Evolutionary conservation across 2,329 filamentous ascomycete species (phyloP).

Genomic region (Colletotrichum endophyticum): DNA sequence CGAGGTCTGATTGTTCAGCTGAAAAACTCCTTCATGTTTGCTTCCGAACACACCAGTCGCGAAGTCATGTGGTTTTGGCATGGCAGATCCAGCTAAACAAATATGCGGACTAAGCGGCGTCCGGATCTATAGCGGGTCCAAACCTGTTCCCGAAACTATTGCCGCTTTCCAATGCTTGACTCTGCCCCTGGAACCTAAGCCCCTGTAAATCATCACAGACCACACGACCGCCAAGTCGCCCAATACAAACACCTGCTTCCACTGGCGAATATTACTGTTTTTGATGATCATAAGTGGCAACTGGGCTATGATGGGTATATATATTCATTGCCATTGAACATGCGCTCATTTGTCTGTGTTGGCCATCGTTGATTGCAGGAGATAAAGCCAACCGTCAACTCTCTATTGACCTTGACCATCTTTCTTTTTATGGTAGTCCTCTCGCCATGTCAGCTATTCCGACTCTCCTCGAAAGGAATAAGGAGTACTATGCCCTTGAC

Average conservation of each 20-base stretch:
- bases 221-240: not conserved
- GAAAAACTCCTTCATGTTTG: accelerated
- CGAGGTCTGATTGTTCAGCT: not conserved
- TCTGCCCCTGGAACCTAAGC: not conserved
- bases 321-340: not conserved
- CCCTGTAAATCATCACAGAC: not conserved
- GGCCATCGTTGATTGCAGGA: accelerated
- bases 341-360: not conserved
- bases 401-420: accelerated
- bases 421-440: not conserved
- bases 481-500: not conserved
- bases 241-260: accelerated
- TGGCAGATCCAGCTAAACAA: not conserved
- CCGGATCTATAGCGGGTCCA: not conserved
- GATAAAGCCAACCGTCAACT: not conserved
- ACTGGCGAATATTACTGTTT: not conserved
- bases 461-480: not conserved
- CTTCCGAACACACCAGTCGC: not conserved
- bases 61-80: accelerated
- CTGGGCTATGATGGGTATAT: not conserved
- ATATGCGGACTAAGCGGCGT: not conserved
- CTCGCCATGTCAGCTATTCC: not conserved
- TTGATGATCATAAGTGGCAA: not conserved
- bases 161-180: not conserved
- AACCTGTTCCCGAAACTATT: not conserved